Evolutionary conservation across 768 basidiomycete genomes (phyloP).

Genomic region (Pulveroboletus frians): DNA sequence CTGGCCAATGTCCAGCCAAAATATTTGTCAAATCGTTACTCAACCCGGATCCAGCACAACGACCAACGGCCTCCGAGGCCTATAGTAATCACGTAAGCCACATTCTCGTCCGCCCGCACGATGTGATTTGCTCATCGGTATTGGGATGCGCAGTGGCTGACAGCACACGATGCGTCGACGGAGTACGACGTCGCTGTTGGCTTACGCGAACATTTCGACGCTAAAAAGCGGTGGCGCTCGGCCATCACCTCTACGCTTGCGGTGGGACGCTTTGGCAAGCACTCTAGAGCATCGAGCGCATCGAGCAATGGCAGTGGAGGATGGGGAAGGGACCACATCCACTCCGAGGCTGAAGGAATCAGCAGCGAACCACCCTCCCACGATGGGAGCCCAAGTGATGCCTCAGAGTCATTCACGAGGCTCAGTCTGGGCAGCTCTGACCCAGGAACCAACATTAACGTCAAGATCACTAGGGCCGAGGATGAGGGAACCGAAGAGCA

Average conservation of each 20-base stretch:
- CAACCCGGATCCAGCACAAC: conserved; percentile 59
- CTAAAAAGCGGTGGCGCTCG: conserved; percentile 65
- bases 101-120: neutral
- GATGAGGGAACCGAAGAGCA: conserved; percentile 19
- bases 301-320: conserved; percentile 32
- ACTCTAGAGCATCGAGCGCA: conserved; percentile 23
- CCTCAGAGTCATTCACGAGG: conserved; percentile 21
- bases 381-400: conserved; percentile 24
- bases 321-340: conserved; percentile 32
- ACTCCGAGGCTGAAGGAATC: conserved; percentile 20
- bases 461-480: conserved; percentile 35
- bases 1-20: conserved; percentile 53
- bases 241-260: conserved; percentile 56
- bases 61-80: conserved; percentile 74
- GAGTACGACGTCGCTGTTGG: conserved; percentile 72
- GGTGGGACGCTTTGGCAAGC: conserved; percentile 29
- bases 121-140: neutral
- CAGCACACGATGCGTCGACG: conserved; percentile 53
- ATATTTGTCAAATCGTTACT: conserved; percentile 72
- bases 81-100: conserved; percentile 55
- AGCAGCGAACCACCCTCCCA: conserved; percentile 35
- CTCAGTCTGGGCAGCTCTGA: conserved; percentile 28
- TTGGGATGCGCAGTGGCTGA: conserved; percentile 56
- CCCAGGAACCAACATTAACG: conserved; percentile 38
- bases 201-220: conserved; percentile 78